phyloP scores from a whole-genome alignment of 148 eudicot genomes.

The Mesembryanthemum crystallinum region DNA sequence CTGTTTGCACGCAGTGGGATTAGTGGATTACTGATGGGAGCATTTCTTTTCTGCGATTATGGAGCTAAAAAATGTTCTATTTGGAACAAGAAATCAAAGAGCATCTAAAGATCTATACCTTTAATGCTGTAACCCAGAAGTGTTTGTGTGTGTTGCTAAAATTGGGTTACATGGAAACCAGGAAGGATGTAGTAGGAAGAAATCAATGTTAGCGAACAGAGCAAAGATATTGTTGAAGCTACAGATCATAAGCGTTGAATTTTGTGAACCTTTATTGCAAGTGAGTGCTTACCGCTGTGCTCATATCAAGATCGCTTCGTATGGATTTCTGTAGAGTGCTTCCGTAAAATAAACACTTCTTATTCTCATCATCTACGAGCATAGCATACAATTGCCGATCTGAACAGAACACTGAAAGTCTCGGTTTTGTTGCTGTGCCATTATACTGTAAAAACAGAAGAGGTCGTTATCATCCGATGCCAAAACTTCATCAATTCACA shows the following conservation, averaged over 20 bases:
- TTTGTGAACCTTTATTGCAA: not conserved
- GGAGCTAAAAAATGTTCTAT: no score
- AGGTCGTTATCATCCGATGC: not conserved
- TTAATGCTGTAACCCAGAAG: not conserved
- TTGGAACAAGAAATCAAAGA: no score
- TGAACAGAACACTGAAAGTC: conserved; percentile 95
- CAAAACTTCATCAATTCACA: not conserved
- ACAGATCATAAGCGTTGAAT: not conserved
- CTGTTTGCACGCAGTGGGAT: no score
- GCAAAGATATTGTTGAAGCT: not conserved
- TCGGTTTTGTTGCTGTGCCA: conserved; percentile 69
- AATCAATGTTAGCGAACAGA: not conserved
- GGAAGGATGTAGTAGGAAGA: no score
- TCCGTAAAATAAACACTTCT: conserved; percentile 76
- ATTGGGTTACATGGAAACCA: no score
- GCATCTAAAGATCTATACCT: no score
- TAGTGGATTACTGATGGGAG: no score
- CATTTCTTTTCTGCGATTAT: no score
- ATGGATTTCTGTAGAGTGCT: conserved; percentile 76
- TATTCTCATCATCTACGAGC: conserved; percentile 87
- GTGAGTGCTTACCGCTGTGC: conserved; percentile 52
- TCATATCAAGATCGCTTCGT: conserved; percentile 48
- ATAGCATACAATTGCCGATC: conserved; percentile 75
- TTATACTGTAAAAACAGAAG: conserved; percentile 47
- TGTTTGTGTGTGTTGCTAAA: no score